Conservation (phyloP, 2,329 filamentous ascomycete genomes). For the Cucurbitaria berberidis region DNA sequence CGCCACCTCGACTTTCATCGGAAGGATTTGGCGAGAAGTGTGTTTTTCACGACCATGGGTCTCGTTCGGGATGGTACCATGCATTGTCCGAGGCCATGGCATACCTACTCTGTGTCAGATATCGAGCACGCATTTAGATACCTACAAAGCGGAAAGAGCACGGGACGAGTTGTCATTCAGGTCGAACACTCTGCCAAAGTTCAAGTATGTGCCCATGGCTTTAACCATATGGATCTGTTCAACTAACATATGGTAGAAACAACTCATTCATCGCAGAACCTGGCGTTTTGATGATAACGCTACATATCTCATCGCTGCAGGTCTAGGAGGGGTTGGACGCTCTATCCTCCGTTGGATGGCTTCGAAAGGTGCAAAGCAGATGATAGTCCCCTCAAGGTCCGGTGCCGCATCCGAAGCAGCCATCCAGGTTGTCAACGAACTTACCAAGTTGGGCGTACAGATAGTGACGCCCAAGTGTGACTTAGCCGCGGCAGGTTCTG, state of each 20-base stretch:
- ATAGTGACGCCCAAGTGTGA: conserved; percentile 25
- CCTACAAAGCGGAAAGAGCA: conserved; percentile 13
- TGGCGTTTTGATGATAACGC: no score
- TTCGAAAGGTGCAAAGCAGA: conserved; percentile 23
- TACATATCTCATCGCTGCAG: conserved; percentile 33
- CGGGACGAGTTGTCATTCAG: conserved; percentile 7
- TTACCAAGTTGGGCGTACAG: conserved; percentile 11
- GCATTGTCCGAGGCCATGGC: no score
- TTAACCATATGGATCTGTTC: no score
- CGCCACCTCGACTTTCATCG: no score
- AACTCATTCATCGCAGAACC: no score
- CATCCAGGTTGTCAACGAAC: conserved; percentile 11
- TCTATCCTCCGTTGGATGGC: conserved; percentile 27
- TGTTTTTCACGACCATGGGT: no score
- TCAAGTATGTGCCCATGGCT: no score
- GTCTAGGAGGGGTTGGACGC: conserved; percentile 32
- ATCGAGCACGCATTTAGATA: conserved; percentile 22
- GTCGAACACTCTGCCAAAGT: no score
- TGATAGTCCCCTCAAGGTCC: conserved; percentile 27
- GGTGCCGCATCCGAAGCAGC: conserved; percentile 9
- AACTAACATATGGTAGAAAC: no score
- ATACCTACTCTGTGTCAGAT: no score
- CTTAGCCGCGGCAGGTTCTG: conserved; percentile 10
- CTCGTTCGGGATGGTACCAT: no score
- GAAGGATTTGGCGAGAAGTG: no score